Conservation (phyloP, 2,329 filamentous ascomycete genomes). For the Pseudogymnoascus sp. region DNA sequence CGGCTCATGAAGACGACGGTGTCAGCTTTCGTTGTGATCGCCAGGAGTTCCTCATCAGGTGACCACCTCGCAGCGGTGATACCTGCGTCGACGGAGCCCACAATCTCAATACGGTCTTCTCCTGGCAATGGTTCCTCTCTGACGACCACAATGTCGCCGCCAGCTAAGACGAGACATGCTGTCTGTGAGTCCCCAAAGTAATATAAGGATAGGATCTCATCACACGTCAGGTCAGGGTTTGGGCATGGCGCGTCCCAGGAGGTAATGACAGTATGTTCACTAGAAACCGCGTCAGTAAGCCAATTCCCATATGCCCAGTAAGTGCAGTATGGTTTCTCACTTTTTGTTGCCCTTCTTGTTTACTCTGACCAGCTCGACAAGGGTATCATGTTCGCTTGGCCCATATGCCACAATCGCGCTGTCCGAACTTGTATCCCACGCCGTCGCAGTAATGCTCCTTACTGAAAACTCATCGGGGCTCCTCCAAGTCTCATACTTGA, state of each 20-base stretch:
- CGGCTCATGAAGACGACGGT: conserved; percentile 90
- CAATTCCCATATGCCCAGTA: conserved; percentile 32
- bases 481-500: conserved; percentile 60
- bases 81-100: conserved; percentile 87
- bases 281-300: conserved; percentile 17
- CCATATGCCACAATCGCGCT: conserved; percentile 78
- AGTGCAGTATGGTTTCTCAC: conserved; percentile 26
- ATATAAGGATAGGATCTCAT: conserved; percentile 72
- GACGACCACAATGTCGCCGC: conserved; percentile 84
- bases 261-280: conserved; percentile 46
- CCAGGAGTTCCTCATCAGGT: conserved; percentile 84
- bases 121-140: conserved; percentile 60
- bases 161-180: conserved; percentile 75
- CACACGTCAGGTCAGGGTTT: conserved; percentile 64
- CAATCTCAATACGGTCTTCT: conserved; percentile 83
- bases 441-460: conserved; percentile 62
- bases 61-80: conserved; percentile 90
- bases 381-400: conserved; percentile 59
- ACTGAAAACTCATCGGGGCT: conserved; percentile 41
- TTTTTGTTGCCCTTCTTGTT: conserved; percentile 34
- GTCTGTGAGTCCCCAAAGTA: conserved; percentile 75
- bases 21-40: conserved; percentile 69
- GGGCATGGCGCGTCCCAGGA: conserved; percentile 86
- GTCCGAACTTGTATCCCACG: conserved; percentile 78
- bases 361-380: conserved; percentile 63